A percentile compares a stretch with the other conserved stretches of the same genome.
These are phyloP conservation scores for Penicillium daleae DNA, from an alignment of 495 filamentous ascomycete genomes.

Conservation along the genomic window DNA sequence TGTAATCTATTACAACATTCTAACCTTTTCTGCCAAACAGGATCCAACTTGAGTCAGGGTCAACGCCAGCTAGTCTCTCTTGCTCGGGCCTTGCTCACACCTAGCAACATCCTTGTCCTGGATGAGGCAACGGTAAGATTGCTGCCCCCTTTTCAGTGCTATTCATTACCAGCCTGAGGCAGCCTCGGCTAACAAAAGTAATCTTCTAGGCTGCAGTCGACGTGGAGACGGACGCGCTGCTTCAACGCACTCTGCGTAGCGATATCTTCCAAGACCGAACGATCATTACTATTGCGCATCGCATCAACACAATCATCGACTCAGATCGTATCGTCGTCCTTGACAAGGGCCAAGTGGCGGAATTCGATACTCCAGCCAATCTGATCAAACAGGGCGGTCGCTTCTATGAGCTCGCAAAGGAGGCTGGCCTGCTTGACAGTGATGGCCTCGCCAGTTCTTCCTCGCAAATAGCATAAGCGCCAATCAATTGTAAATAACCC, in stretches of 20 bases:
- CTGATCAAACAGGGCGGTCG: constrained; percentile 55
- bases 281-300: constrained; percentile 96
- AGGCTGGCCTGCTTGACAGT: constrained; percentile 57
- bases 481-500: constrained; percentile 23
- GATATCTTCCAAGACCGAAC: constrained; percentile 81
- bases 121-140: constrained; percentile 84
- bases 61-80: constrained; percentile 91
- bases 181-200: constrained; percentile 22
- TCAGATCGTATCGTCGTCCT: constrained; percentile 90
- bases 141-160: background rate
- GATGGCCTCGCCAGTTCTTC: constrained; percentile 37
- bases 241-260: constrained; percentile 62
- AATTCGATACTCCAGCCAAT: constrained; percentile 61
- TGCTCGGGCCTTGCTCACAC: constrained; percentile 89
- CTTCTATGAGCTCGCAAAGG: constrained; percentile 61
- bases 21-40: constrained; percentile 34
- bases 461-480: constrained; percentile 26
- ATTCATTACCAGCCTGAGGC: constrained; percentile 2
- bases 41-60: constrained; percentile 63
- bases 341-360: constrained; percentile 64
- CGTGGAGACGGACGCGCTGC: constrained; percentile 87
- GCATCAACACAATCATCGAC: constrained; percentile 96
- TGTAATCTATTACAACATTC: background rate
- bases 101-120: constrained; percentile 94
- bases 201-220: constrained; percentile 78